Evolutionary conservation across 805 yeast species (phyloP).

Genomic region (Tetrapisispora namnaoensis): DNA sequence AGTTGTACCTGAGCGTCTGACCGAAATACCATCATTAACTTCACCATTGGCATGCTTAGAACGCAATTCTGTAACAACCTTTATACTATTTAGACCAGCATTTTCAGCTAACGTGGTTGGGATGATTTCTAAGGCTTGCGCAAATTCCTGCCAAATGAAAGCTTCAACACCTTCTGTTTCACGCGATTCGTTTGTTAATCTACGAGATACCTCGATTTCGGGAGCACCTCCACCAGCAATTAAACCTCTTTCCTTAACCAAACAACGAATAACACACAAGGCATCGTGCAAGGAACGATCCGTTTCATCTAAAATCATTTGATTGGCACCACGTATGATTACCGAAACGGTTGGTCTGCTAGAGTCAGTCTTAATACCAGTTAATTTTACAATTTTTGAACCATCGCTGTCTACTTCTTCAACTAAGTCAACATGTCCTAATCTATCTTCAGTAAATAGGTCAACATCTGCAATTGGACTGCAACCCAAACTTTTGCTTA

Average conservation of each 20-base stretch:
- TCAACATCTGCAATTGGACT: constrained; percentile 95
- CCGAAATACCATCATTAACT: constrained; percentile 88
- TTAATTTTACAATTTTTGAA: constrained; percentile 77
- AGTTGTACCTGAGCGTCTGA: constrained; percentile 85
- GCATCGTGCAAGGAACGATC: constrained; percentile 98
- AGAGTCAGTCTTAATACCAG: constrained; percentile 52
- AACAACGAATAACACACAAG: constrained; percentile 83
- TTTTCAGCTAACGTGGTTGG: constrained; percentile 93
- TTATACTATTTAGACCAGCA: constrained; percentile 86
- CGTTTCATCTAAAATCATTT: constrained; percentile 83
- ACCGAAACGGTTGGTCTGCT: constrained; percentile 64
- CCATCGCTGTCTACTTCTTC: constrained; percentile 89
- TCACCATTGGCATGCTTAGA: constrained; percentile 88
- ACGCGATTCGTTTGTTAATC: constrained; percentile 60
- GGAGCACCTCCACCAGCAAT: constrained; percentile 99
- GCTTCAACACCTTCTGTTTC: constrained; percentile 78
- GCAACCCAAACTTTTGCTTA: constrained; percentile 75
- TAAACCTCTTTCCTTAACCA: constrained; percentile 77
- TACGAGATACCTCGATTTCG: constrained; percentile 79
- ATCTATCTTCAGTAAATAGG: constrained; percentile 82
- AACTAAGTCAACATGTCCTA: constrained; percentile 84
- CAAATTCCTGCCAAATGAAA: constrained; percentile 84
- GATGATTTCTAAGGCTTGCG: constrained; percentile 82
- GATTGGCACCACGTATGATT: constrained; percentile 90
- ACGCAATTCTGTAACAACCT: constrained; percentile 85